These are phyloP conservation scores for Podaxis pistillaris DNA, from an alignment of 768 basidiomycete species.

Conservation along the genomic window DNA sequence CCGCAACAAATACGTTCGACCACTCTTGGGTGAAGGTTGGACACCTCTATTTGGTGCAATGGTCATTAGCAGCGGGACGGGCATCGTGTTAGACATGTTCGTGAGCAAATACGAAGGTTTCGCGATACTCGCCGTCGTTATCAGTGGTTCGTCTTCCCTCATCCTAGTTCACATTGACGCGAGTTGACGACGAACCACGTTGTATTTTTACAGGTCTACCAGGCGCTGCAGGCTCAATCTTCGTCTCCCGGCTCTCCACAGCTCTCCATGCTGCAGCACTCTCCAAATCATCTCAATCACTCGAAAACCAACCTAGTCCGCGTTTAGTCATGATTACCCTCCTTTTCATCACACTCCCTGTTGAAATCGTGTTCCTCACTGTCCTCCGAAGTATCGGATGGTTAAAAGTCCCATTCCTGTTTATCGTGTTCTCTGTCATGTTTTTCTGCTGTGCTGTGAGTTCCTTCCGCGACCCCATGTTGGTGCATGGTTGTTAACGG, in stretches of 20 bases:
- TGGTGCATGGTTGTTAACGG: neutral
- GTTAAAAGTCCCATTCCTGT: slow-evolving; percentile 68
- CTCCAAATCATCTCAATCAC: slow-evolving; percentile 18
- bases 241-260: slow-evolving; percentile 89
- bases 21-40: slow-evolving; percentile 86
- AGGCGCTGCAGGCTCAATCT: slow-evolving; percentile 87
- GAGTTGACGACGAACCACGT: neutral
- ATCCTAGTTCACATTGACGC: neutral
- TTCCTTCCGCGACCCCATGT: slow-evolving; percentile 17
- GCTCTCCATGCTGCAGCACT: slow-evolving; percentile 69
- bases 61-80: slow-evolving; percentile 83
- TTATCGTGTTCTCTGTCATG: slow-evolving; percentile 61
- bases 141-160: slow-evolving; percentile 59
- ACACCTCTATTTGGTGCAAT: slow-evolving; percentile 87
- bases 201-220: slow-evolving; percentile 57
- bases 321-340: slow-evolving; percentile 67
- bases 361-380: slow-evolving; percentile 72
- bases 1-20: slow-evolving; percentile 66
- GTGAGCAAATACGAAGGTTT: slow-evolving; percentile 87
- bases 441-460: slow-evolving; percentile 81
- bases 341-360: slow-evolving; percentile 72
- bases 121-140: slow-evolving; percentile 82
- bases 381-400: slow-evolving; percentile 71
- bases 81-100: slow-evolving; percentile 88
- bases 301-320: slow-evolving; percentile 36